Percentiles rank a stretch among this genome's conserved stretches.
Conservation (phyloP, 306 rosid genomes). For the Fragaria nilgerrensis region DNA sequence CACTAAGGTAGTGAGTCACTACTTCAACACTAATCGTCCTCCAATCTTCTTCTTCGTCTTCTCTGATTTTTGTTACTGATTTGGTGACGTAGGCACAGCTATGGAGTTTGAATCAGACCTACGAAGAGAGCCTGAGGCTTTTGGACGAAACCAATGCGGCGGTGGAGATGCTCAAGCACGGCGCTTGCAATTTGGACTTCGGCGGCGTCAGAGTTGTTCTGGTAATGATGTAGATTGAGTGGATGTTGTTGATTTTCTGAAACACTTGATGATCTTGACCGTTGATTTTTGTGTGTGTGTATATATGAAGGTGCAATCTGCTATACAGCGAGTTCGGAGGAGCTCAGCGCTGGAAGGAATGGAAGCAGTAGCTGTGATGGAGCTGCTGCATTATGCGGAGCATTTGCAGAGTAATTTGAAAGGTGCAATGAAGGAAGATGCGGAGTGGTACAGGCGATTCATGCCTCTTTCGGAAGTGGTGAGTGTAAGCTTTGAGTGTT, state of each 20-base stretch:
- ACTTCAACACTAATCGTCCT: not conserved
- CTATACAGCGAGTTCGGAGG: constrained; percentile 62
- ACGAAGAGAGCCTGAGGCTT: constrained; percentile 70
- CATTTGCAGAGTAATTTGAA: constrained; percentile 61
- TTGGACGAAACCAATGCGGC: constrained; percentile 85
- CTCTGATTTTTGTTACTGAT: not conserved
- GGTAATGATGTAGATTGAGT: constrained; percentile 30
- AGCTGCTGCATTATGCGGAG: constrained; percentile 69
- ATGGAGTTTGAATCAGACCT: constrained; percentile 61
- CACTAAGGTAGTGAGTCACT: constrained; percentile 42
- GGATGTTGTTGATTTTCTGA: not conserved
- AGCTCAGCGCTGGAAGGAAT: constrained; percentile 47
- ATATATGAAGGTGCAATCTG: constrained; percentile 72
- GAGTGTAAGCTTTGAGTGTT: constrained; percentile 29
- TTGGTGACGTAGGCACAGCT: constrained; percentile 54
- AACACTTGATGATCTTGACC: not conserved
- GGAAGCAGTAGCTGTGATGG: constrained; percentile 62
- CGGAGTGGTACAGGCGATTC: constrained; percentile 70
- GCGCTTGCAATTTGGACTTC: constrained; percentile 65
- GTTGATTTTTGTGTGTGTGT: constrained; percentile 25
- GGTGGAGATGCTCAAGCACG: constrained; percentile 78
- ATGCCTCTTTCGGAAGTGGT: constrained; percentile 93
- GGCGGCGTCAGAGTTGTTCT: constrained; percentile 56
- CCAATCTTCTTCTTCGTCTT: not conserved
- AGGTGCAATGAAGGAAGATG: constrained; percentile 64